Evolutionary conservation across 1,284 basidiomycete genomes (phyloP), one percentile per base, ranked within the genome.

Genomic region (Tilletia caries): DNA sequence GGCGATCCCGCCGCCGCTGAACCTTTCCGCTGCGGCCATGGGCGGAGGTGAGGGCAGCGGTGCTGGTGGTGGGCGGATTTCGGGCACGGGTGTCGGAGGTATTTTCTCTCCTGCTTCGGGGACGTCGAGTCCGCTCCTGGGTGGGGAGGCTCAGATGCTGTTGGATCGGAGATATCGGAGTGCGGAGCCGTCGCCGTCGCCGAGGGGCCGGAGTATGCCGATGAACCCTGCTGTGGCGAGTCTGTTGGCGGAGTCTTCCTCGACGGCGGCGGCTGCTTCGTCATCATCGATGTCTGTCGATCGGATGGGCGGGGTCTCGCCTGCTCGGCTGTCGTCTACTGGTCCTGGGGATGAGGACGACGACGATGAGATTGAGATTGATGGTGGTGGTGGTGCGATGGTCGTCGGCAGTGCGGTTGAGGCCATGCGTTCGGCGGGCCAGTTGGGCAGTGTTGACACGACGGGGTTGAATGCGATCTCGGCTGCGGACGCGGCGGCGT

Each of bases 221-320:
- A n/a, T 50, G 1, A 50, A 50, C 48, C n/a, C n/a, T n/a, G n/a
- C n/a, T n/a, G n/a, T n/a, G n/a, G n/a, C n/a, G n/a, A n/a, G n/a
- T n/a, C n/a, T n/a, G n/a, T n/a, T n/a, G n/a, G n/a, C n/a, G n/a
- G n/a, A 41, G 37, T 41, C 37, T 41, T 41, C 15, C 48, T 50
- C 48, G 48, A 8, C n/a, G 8, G 48, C 48, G 48, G 48, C 48
- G 25, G 10, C n/a, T n/a, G n/a, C 43, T 20, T 44, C 48, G 8
- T 50, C 48, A 20, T 50, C 48, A 8, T 50, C 48, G 37, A 41
- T 41, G 37, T 50, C 48, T 50, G n/a, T 50, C 48, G 48, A 50
- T 50, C 48, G 48, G 37, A 41, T 41, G 37, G 37, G 37, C 10
- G 15, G 8, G 10, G 37, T 41, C 37, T 41, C 37, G 37, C 37